These are phyloP conservation scores for Pythium phragmiticola DNA, from an alignment of 352 stramenopile species.

Conservation along the genomic window DNA sequence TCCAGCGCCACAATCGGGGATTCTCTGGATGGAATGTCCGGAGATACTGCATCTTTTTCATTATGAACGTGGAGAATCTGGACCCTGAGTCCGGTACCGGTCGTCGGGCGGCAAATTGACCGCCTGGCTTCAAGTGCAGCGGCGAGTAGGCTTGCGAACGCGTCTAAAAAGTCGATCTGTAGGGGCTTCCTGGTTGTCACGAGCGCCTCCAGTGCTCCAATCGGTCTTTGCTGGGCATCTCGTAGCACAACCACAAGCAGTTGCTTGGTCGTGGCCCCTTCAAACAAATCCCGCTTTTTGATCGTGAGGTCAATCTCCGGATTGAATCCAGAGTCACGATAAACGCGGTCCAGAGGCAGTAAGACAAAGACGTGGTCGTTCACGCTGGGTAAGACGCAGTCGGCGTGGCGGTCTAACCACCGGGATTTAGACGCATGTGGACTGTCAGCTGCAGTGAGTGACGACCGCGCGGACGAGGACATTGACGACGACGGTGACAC, in stretches of 20 bases:
- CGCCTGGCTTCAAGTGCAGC: constrained; percentile 22
- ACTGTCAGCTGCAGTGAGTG: not conserved
- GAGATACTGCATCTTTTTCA: not conserved
- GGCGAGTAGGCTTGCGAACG: constrained; percentile 21
- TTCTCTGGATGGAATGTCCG: not conserved
- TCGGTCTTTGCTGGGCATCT: constrained; percentile 4
- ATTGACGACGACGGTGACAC: constrained; percentile 1
- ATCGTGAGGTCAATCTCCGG: constrained; percentile 21
- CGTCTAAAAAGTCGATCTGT: constrained; percentile 27
- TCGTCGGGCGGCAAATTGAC: constrained; percentile 19
- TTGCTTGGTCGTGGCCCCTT: constrained; percentile 5
- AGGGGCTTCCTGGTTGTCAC: constrained; percentile 9
- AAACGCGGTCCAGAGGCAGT: constrained; percentile 14
- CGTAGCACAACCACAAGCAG: constrained; percentile 25
- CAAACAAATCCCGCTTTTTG: constrained; percentile 16
- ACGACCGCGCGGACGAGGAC: constrained; percentile 5
- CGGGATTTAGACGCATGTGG: not conserved
- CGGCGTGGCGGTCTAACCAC: constrained; percentile 20
- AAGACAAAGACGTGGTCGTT: constrained; percentile 18
- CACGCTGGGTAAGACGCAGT: constrained; percentile 19
- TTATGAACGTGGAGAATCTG: constrained; percentile 10
- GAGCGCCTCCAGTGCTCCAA: constrained; percentile 23
- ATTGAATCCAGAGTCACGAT: constrained; percentile 19
- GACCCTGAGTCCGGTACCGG: constrained; percentile 3
- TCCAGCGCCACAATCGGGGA: not conserved